Evolutionary conservation across 139 green algal genomes (phyloP).

Genomic region (Parachlorella kessleri): DNA sequence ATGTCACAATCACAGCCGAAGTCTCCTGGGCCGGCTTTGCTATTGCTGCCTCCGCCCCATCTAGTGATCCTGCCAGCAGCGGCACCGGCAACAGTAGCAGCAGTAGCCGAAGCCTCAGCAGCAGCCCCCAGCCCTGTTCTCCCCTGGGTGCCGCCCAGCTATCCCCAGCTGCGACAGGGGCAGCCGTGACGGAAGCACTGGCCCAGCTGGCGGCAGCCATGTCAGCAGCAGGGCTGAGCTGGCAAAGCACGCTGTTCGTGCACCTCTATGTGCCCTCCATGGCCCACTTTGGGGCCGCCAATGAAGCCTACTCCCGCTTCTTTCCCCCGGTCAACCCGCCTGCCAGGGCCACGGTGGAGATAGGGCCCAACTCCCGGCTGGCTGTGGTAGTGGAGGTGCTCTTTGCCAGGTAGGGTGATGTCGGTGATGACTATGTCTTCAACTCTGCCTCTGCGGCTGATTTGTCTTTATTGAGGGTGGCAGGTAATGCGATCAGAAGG

Average conservation of each 20-base stretch:
- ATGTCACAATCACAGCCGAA: constrained; percentile 5
- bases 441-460: too few species aligned
- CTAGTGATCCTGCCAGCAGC: too few species aligned
- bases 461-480: too few species aligned
- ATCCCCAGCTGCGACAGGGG: constrained; percentile 7
- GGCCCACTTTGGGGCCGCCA: constrained; percentile 84
- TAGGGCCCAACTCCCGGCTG: neutral
- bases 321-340: constrained; percentile 76
- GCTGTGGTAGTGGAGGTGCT: constrained; percentile 34
- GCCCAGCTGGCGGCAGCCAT: neutral
- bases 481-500: too few species aligned
- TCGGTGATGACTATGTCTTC: too few species aligned
- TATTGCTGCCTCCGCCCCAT: constrained; percentile 28
- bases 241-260: constrained; percentile 69
- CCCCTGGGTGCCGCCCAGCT: neutral
- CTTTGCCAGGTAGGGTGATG: neutral
- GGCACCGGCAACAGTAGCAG: neutral
- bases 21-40: neutral
- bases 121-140: neutral
- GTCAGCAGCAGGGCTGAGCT: constrained; percentile 28
- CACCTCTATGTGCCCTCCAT: constrained; percentile 91
- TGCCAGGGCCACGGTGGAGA: constrained; percentile 80
- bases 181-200: constrained; percentile 14
- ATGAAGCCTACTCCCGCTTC: constrained; percentile 79
- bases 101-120: neutral